These are phyloP conservation scores for Gillenia trifoliata DNA, from an alignment of 306 rosid species.

Conservation along the genomic window DNA sequence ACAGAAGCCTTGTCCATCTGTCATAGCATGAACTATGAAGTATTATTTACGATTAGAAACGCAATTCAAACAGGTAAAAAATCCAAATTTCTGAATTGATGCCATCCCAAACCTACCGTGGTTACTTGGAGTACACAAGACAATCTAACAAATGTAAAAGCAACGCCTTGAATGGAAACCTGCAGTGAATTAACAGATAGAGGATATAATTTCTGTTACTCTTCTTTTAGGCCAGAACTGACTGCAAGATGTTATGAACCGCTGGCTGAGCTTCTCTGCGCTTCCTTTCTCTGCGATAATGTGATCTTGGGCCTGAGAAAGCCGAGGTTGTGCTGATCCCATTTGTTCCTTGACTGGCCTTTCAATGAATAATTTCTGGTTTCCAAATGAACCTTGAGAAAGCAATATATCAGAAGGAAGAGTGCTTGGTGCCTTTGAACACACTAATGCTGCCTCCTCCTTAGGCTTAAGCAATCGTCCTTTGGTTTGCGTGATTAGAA, in stretches of 20 bases:
- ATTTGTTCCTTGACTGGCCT: conserved; percentile 28
- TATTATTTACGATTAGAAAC: background rate
- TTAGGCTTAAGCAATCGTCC: conserved; percentile 56
- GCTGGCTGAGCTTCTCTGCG: conserved; percentile 82
- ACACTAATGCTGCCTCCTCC: conserved; percentile 43
- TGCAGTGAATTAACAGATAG: background rate
- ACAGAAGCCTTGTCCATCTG: conserved; percentile 99
- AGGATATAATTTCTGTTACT: conserved; percentile 25
- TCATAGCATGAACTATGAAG: background rate
- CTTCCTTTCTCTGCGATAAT: conserved; percentile 80
- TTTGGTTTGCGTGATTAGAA: conserved; percentile 40
- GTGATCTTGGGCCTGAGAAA: conserved; percentile 69
- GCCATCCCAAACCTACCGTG: background rate
- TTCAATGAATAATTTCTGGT: conserved; percentile 37
- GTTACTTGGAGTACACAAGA: background rate
- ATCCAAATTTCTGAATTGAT: background rate
- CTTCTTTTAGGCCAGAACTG: conserved; percentile 92
- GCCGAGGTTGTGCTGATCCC: too few relatives aligned
- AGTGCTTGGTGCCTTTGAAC: conserved; percentile 25
- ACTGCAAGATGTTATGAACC: conserved; percentile 85
- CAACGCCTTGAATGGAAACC: background rate
- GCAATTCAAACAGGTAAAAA: background rate
- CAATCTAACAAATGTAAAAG: background rate
- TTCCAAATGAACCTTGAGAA: conserved; percentile 37
- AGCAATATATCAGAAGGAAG: conserved; percentile 40